These are phyloP conservation scores for Tulasnella sp. DNA, from an alignment of 768 basidiomycete species.

Conservation along the genomic window DNA sequence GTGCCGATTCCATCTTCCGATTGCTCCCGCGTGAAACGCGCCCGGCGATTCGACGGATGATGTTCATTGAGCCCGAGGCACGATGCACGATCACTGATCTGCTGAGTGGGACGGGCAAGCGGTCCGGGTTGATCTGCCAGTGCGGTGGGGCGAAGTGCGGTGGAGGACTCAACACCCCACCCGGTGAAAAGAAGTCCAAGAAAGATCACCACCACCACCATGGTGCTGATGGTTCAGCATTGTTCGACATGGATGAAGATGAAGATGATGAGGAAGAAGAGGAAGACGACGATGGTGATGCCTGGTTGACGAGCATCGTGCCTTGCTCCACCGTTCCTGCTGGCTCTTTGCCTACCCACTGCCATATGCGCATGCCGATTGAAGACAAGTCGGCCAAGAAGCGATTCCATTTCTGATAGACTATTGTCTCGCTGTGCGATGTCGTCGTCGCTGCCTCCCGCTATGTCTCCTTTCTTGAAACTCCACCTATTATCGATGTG, in stretches of 20 bases:
- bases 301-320: constrained; percentile 69
- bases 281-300: constrained; percentile 71
- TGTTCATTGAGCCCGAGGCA: constrained; percentile 75
- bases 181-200: constrained; percentile 25
- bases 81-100: constrained; percentile 90
- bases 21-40: constrained; percentile 88
- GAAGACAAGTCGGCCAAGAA: constrained; percentile 65
- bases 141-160: constrained; percentile 42
- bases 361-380: constrained; percentile 58
- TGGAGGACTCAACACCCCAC: constrained; percentile 33
- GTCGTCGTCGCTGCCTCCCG: neutral
- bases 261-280: constrained; percentile 47
- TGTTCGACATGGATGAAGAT: constrained; percentile 36
- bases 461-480: neutral
- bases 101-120: constrained; percentile 66
- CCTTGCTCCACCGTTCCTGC: constrained; percentile 41
- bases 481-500: too few relatives aligned
- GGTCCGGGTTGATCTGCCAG: constrained; percentile 64
- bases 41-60: constrained; percentile 82
- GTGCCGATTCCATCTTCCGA: constrained; percentile 92
- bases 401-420: constrained; percentile 34
- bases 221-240: neutral
- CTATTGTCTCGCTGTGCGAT: neutral
- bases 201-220: constrained; percentile 4
- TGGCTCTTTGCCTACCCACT: constrained; percentile 40